Percentiles rank a stretch among this genome's conserved stretches.
phyloP scores from a whole-genome alignment of 169 alveolate species.

The Eimeria mitis region DNA sequence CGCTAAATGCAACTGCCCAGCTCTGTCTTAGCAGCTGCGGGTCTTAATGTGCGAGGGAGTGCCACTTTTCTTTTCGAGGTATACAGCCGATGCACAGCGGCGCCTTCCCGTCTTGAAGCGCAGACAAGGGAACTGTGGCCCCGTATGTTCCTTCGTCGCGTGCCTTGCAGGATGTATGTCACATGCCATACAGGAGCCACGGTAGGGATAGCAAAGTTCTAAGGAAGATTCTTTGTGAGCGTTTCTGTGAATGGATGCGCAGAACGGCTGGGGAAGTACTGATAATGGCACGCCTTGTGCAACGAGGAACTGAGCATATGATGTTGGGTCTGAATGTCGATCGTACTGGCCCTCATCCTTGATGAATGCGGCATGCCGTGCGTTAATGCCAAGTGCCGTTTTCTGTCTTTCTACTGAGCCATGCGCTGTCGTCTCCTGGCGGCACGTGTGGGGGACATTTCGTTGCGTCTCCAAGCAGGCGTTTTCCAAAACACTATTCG shows the following conservation, averaged over 20 bases:
- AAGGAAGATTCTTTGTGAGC: neutral
- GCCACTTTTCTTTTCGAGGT: neutral
- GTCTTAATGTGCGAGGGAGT: no score
- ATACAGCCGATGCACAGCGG: neutral
- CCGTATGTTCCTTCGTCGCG: neutral
- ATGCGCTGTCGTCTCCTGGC: neutral
- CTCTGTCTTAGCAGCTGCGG: neutral
- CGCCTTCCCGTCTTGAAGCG: neutral
- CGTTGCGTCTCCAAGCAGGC: neutral
- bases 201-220: no score
- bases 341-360: no score
- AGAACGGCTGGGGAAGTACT: neutral
- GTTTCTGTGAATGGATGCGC: neutral
- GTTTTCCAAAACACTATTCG: no score
- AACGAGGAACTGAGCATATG: neutral
- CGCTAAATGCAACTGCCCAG: neutral
- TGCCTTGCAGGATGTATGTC: neutral
- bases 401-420: neutral
- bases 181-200: neutral
- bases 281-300: neutral
- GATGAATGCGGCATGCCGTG: no score
- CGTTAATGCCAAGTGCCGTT: no score
- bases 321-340: no score
- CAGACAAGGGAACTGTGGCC: neutral
- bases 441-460: neutral